phyloP scores from a whole-genome alignment of 495 filamentous ascomycete genomes.

The Paragyromitra xinjiangensis region DNA sequence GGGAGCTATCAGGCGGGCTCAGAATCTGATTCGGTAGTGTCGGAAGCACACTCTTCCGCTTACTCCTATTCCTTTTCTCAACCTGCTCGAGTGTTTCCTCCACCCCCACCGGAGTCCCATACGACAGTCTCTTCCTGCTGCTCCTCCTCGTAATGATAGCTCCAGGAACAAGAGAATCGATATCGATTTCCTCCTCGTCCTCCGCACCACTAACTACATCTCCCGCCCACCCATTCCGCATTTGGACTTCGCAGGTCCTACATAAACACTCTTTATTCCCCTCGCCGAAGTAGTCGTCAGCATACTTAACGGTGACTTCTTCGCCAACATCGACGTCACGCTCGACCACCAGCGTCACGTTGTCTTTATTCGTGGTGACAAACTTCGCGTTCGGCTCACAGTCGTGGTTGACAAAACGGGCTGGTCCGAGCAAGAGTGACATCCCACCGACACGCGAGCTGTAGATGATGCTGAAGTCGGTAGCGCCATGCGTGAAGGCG shows the following conservation, averaged over 20 bases:
- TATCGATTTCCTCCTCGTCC: constrained; percentile 62
- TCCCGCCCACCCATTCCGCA: constrained; percentile 81
- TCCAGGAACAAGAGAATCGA: constrained; percentile 55
- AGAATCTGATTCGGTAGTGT: constrained; percentile 22
- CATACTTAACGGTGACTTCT: constrained; percentile 95
- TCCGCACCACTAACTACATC: constrained; percentile 54
- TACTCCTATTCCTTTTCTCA: constrained; percentile 39
- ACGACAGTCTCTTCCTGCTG: constrained; percentile 9
- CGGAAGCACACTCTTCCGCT: constrained; percentile 1
- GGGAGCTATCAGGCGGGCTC: constrained; percentile 53
- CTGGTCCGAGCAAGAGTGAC: constrained; percentile 90
- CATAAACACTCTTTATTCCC: constrained; percentile 97
- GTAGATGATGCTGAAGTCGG: constrained; percentile 96
- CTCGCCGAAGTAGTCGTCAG: constrained; percentile 93
- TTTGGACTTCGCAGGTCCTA: constrained; percentile 78
- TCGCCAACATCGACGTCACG: constrained; percentile 82
- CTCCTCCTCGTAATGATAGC: constrained; percentile 43
- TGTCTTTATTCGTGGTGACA: constrained; percentile 79
- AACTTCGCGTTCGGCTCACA: constrained; percentile 91
- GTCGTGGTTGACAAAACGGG: constrained; percentile 96
- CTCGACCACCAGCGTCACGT: constrained; percentile 84
- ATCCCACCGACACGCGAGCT: constrained; percentile 88
- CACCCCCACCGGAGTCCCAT: not conserved
- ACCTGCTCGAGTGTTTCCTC: constrained; percentile 44
- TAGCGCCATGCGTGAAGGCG: constrained; percentile 75